Evolutionary conservation across 108 stramenopile genomes (phyloP).

Genomic region (Discostella pseudostelligera): DNA sequence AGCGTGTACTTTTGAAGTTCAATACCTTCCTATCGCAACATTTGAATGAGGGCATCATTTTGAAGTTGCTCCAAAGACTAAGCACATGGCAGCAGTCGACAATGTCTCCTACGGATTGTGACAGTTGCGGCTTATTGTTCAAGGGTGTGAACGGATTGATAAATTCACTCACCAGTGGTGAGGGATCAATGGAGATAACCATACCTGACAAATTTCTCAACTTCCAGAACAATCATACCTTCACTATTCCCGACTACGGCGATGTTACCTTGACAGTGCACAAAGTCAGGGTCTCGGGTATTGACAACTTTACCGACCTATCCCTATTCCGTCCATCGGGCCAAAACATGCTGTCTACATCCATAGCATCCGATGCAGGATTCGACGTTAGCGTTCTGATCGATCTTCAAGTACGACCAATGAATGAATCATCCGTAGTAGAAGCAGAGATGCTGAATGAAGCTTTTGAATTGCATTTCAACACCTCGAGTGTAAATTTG

Average conservation of each 20-base stretch:
- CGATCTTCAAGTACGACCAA: constrained; percentile 42
- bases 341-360: constrained; percentile 28
- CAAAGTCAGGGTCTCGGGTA: constrained; percentile 44
- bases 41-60: constrained; percentile 41
- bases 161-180: constrained; percentile 38
- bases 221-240: constrained; percentile 45
- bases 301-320: constrained; percentile 53
- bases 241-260: constrained; percentile 43
- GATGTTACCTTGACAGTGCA: constrained; percentile 27
- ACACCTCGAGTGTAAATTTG: constrained; percentile 41
- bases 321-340: constrained; percentile 44
- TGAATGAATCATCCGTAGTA: constrained; percentile 23
- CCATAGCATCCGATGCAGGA: constrained; percentile 25
- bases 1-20: constrained; percentile 11
- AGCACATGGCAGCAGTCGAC: constrained; percentile 15
- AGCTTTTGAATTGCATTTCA: constrained; percentile 53
- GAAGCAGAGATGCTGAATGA: constrained; percentile 45
- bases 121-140: constrained; percentile 61
- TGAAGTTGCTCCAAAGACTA: constrained; percentile 23
- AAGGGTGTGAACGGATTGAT: constrained; percentile 69
- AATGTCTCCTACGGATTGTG: constrained; percentile 3
- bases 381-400: constrained; percentile 41
- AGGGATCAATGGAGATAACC: constrained; percentile 9
- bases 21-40: constrained; percentile 43
- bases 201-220: constrained; percentile 31